These are phyloP conservation scores for Spiraea crenata DNA, from an alignment of 331 rosid genomes.

Conservation along the genomic window DNA sequence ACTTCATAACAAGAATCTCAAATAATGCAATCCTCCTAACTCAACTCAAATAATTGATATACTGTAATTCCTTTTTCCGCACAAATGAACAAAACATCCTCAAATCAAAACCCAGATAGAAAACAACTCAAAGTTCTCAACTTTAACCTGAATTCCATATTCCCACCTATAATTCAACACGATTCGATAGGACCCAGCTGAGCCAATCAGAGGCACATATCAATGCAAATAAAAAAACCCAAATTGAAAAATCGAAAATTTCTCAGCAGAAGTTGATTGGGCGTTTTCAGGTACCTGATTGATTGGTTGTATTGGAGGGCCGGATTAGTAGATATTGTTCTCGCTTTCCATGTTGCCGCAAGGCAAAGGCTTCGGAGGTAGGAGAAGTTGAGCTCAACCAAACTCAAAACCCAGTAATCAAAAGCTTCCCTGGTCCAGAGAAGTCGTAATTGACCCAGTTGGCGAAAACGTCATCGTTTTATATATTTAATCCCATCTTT, in stretches of 20 bases:
- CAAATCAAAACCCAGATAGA: slow-evolving; percentile 5
- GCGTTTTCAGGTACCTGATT: slow-evolving; percentile 8
- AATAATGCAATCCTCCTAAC: not conserved
- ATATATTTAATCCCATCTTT: no score
- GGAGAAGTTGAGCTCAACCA: not conserved
- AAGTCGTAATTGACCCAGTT: not conserved
- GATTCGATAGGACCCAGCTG: not conserved
- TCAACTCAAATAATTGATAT: not conserved
- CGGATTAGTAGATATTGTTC: not conserved
- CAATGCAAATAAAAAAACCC: not conserved
- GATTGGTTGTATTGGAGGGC: not conserved
- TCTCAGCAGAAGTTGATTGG: not conserved
- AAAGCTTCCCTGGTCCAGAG: not conserved
- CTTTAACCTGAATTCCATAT: not conserved
- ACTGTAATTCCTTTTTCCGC: not conserved
- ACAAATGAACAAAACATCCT: not conserved
- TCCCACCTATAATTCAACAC: not conserved
- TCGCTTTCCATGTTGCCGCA: not conserved
- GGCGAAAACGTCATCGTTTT: no score
- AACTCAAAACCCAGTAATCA: not conserved
- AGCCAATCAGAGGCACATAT: not conserved
- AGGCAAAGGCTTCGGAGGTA: not conserved
- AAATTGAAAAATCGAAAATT: not conserved
- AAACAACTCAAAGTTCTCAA: not conserved
- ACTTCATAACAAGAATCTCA: not conserved